These are phyloP conservation scores for Euryodendron excelsum DNA, from an alignment of 148 eudicot species.

Conservation along the genomic window DNA sequence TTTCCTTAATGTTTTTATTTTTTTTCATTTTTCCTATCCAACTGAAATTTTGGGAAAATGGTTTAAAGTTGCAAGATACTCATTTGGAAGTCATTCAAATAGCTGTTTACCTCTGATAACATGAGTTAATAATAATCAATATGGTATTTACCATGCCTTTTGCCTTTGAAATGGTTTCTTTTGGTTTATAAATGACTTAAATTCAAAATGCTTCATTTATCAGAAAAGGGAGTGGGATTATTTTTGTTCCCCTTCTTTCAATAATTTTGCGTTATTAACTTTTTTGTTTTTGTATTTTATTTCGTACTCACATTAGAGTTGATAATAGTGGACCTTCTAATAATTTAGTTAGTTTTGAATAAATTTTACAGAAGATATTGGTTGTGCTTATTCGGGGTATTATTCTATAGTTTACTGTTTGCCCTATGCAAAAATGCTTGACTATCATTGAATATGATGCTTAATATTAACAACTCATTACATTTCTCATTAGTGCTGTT, in stretches of 20 bases:
- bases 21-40: not conserved
- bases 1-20: too few relatives aligned
- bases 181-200: not conserved
- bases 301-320: not conserved
- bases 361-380: not conserved
- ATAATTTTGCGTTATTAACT: not conserved
- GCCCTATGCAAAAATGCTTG: not conserved
- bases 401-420: not conserved
- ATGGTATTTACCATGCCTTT: not conserved
- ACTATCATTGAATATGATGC: not conserved
- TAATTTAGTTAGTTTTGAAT: not conserved
- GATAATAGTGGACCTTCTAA: not conserved
- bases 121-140: not conserved
- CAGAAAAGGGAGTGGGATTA: not conserved
- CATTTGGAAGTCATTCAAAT: not conserved
- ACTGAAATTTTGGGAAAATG: not conserved
- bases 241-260: not conserved
- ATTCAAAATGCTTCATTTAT: not conserved
- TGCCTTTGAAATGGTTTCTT: not conserved
- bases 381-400: not conserved
- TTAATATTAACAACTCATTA: constrained; percentile 12
- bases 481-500: constrained; percentile 19
- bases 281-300: not conserved
- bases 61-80: not conserved
- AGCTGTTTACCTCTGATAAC: not conserved